Evolutionary conservation across 257 asterid genomes (phyloP).

Genomic region (Leonotis leonurus): DNA sequence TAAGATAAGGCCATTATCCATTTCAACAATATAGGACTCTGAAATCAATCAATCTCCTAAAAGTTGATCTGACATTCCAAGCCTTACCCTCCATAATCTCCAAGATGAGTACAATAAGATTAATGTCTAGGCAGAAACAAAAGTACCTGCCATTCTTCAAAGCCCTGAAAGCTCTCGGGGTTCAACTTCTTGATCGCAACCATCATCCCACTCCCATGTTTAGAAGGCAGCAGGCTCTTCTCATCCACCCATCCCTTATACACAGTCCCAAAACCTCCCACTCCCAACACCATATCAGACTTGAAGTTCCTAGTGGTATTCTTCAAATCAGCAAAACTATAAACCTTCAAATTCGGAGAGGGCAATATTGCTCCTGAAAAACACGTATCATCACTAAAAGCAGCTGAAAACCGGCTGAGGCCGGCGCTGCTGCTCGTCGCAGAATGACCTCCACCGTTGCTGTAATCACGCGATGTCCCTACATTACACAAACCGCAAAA

Average conservation of each 20-base stretch:
- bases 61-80: neutral
- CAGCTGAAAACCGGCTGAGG: constrained; percentile 32
- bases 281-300: constrained; percentile 44
- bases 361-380: constrained; percentile 35
- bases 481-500: neutral
- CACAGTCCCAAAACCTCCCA: constrained; percentile 56
- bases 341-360: constrained; percentile 29
- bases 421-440: constrained; percentile 38
- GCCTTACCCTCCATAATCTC: neutral
- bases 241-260: constrained; percentile 54
- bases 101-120: neutral
- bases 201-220: constrained; percentile 30
- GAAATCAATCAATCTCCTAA: constrained; percentile 13
- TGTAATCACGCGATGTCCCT: constrained; percentile 49
- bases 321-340: constrained; percentile 38
- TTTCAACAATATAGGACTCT: neutral
- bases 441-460: constrained; percentile 37
- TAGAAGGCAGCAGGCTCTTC: constrained; percentile 36
- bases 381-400: constrained; percentile 30
- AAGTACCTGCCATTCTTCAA: constrained; percentile 53
- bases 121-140: neutral
- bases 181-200: constrained; percentile 57
- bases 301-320: constrained; percentile 41
- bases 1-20: neutral
- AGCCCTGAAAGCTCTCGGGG: constrained; percentile 45